Evolutionary conservation across 164 flowering plant genomes (phyloP).

Genomic region (Saururus chinensis): DNA sequence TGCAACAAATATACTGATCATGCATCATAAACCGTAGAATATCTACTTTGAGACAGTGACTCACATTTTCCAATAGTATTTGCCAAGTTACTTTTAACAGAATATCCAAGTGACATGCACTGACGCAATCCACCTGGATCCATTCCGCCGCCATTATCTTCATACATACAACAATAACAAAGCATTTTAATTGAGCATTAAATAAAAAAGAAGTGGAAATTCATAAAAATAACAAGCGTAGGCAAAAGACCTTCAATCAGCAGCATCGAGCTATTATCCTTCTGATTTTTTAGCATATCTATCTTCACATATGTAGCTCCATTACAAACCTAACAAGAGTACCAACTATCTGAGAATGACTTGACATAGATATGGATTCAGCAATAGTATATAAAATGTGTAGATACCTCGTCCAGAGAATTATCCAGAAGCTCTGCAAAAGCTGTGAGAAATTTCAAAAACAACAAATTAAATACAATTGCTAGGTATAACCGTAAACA

Average conservation of each 20-base stretch:
- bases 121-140: constrained; percentile 83
- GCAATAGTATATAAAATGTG: too few relatives aligned
- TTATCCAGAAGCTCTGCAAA: constrained; percentile 97
- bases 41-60: constrained; percentile 2
- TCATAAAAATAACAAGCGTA: background rate
- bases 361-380: too few relatives aligned
- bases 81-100: constrained; percentile 77
- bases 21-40: background rate
- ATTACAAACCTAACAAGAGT: constrained; percentile 37
- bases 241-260: constrained; percentile 62
- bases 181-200: background rate
- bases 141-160: constrained; percentile 83
- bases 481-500: background rate
- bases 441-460: constrained; percentile 38
- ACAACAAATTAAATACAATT: background rate
- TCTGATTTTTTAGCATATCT: constrained; percentile 54
- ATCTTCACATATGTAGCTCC: constrained; percentile 79
- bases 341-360: constrained; percentile 16
- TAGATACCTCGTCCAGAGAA: constrained; percentile 66
- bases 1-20: too few relatives aligned
- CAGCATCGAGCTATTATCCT: constrained; percentile 62
- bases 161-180: background rate
- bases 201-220: background rate
- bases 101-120: constrained; percentile 96
- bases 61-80: constrained; percentile 95